Percentiles rank a stretch among this genome's conserved stretches.
Conservation (phyloP, 352 stramenopile species). For the Saprolegnia parasitica region DNA sequence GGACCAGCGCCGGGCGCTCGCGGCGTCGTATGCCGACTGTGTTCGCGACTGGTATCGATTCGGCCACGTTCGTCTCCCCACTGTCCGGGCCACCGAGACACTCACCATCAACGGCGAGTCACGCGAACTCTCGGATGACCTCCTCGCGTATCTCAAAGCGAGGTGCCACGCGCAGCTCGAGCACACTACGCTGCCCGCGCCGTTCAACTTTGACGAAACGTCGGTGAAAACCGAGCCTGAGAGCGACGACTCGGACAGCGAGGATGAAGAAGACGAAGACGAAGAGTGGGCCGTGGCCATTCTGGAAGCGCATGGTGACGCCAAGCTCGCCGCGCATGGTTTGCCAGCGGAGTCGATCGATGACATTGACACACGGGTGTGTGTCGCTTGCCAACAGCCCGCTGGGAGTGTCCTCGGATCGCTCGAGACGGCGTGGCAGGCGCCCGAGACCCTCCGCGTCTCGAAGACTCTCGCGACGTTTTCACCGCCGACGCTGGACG, state of each 20-base stretch:
- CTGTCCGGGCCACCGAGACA: background rate
- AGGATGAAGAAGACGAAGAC: constrained; percentile 16
- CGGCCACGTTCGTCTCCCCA: constrained; percentile 29
- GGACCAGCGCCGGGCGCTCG: constrained; percentile 47
- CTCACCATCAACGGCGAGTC: constrained; percentile 69
- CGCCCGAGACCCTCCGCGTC: background rate
- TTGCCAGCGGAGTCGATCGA: background rate
- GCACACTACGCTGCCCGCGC: constrained; percentile 37
- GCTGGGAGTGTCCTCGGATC: background rate
- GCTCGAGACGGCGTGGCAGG: background rate
- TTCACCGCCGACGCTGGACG: background rate
- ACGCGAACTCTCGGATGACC: constrained; percentile 61
- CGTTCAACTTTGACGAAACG: constrained; percentile 30
- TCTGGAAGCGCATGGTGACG: constrained; percentile 25
- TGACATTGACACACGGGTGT: background rate
- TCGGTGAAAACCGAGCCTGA: constrained; percentile 32
- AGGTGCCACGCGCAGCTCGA: constrained; percentile 62
- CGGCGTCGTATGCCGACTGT: constrained; percentile 55
- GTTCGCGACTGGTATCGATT: constrained; percentile 53
- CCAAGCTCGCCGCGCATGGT: background rate
- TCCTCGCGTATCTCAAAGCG: constrained; percentile 61
- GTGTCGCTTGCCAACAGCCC: background rate
- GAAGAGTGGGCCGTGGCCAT: background rate
- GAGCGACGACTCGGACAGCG: constrained; percentile 5
- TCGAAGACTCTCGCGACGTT: background rate